Percentiles rank a stretch among this genome's conserved stretches.
These are phyloP conservation scores for Leucocoprinus leucothites DNA, from an alignment of 768 basidiomycete genomes.

Conservation along the genomic window DNA sequence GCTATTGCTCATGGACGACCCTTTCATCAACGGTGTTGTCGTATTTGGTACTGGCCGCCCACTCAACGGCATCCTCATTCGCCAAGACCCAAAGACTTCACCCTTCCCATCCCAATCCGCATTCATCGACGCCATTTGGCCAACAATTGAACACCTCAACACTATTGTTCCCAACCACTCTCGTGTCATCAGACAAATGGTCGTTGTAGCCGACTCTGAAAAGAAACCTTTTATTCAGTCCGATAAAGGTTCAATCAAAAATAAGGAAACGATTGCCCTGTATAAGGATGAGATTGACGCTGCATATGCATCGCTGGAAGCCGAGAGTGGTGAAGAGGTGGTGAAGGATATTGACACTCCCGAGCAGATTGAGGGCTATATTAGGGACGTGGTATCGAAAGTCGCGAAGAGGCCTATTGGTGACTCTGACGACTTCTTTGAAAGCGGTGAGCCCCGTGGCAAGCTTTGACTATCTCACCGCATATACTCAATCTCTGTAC, in stretches of 20 bases:
- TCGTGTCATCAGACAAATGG: constrained; percentile 20
- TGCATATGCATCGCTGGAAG: constrained; percentile 18
- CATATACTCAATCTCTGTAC: not conserved
- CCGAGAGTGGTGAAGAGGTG: constrained; percentile 1
- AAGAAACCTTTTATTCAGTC: constrained; percentile 21
- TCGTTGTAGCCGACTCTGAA: constrained; percentile 18
- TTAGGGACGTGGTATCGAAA: constrained; percentile 1
- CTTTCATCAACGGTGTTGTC: constrained; percentile 17
- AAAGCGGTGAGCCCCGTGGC: constrained; percentile 2
- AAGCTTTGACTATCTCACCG: not conserved
- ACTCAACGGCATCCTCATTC: constrained; percentile 22
- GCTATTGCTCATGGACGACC: constrained; percentile 16
- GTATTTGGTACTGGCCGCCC: constrained; percentile 23
- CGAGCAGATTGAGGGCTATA: constrained; percentile 9
- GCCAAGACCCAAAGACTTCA: constrained; percentile 3
- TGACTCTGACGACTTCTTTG: constrained; percentile 11
- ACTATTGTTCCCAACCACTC: constrained; percentile 23
- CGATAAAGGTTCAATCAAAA: constrained; percentile 23
- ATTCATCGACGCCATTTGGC: constrained; percentile 20
- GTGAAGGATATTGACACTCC: constrained; percentile 1
- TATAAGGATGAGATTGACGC: constrained; percentile 24
- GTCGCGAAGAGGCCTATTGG: constrained; percentile 1
- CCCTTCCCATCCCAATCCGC: not conserved
- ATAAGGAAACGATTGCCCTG: constrained; percentile 16
- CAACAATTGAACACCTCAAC: constrained; percentile 22